Evolutionary conservation across 2,329 filamentous ascomycete species (phyloP).

Genomic region (Pestalotiopsis sp.): DNA sequence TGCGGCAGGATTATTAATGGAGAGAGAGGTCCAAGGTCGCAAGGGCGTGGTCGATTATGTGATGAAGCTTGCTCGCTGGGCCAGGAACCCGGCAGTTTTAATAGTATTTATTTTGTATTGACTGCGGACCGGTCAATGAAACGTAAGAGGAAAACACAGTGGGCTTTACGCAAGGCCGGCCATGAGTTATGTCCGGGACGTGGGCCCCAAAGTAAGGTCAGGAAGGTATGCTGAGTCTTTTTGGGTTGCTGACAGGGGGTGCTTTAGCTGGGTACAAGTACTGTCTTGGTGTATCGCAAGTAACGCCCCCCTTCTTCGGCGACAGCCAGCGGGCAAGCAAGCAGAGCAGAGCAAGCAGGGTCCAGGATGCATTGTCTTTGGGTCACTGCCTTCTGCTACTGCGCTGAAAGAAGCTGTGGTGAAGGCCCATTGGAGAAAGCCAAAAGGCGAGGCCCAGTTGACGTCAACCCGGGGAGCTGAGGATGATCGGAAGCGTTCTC

Average conservation of each 20-base stretch:
- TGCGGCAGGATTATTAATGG: conserved; percentile 34
- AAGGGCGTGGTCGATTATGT: conserved; percentile 35
- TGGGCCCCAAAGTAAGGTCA: conserved; percentile 17
- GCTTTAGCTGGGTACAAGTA: conserved; percentile 22
- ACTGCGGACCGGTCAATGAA: conserved; percentile 20
- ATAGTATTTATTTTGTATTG: conserved; percentile 26
- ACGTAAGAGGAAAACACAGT: conserved; percentile 26
- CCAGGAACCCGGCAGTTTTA: conserved; percentile 16
- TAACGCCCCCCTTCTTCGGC: background rate
- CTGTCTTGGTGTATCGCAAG: background rate
- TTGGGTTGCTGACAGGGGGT: conserved; percentile 29
- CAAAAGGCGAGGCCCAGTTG: background rate
- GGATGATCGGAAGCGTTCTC: conserved; percentile 2
- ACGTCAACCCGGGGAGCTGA: background rate
- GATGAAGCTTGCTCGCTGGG: conserved; percentile 22
- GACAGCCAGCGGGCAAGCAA: background rate
- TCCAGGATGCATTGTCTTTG: background rate
- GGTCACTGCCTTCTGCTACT: background rate
- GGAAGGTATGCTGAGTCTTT: conserved; percentile 11
- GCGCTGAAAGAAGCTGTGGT: background rate
- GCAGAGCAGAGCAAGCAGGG: background rate
- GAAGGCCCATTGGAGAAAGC: background rate
- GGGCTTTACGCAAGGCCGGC: conserved; percentile 30
- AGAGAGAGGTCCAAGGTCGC: conserved; percentile 22
- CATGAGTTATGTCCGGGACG: conserved; percentile 34